Conservation (phyloP, 306 rosid species). For the Cyamopsis tetragonoloba region DNA sequence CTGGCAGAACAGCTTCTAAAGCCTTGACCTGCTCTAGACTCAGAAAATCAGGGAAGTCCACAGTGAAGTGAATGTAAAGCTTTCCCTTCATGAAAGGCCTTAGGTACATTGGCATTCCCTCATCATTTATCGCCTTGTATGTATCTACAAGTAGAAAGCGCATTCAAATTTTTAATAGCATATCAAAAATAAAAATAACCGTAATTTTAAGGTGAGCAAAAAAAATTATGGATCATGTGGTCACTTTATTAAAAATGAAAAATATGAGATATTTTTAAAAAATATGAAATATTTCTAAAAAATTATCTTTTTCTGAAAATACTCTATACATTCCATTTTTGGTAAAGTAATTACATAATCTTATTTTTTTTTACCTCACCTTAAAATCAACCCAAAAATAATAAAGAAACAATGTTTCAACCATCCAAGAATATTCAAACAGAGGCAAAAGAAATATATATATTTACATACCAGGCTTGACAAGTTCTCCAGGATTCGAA, state of each 20-base stretch:
- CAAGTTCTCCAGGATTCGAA: slow-evolving; percentile 66
- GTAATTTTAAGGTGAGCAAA: too few relatives aligned
- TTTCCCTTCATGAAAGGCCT: slow-evolving; percentile 90
- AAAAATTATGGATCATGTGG: too few relatives aligned
- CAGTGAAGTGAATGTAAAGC: slow-evolving; percentile 73
- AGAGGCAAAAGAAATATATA: too few relatives aligned
- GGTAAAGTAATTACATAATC: too few relatives aligned
- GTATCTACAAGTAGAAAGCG: slow-evolving; percentile 22
- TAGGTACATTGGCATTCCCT: slow-evolving; percentile 88
- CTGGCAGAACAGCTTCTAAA: slow-evolving; percentile 52
- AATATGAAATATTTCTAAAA: too few relatives aligned
- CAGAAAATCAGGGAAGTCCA: slow-evolving; percentile 75
- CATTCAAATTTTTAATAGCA: neutral
- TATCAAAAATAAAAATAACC: neutral
- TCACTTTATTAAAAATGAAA: too few relatives aligned
- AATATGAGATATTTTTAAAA: too few relatives aligned
- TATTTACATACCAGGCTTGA: slow-evolving; percentile 60
- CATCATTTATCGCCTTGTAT: slow-evolving; percentile 72
- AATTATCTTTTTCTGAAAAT: too few relatives aligned
- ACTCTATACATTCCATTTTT: too few relatives aligned
- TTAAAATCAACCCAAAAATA: too few relatives aligned
- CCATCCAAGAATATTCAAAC: neutral
- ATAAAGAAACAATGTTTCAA: too few relatives aligned
- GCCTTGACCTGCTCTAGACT: slow-evolving; percentile 53
- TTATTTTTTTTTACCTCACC: too few relatives aligned